Evolutionary conservation across 768 basidiomycete species (phyloP).

Genomic region (Mycena venus): DNA sequence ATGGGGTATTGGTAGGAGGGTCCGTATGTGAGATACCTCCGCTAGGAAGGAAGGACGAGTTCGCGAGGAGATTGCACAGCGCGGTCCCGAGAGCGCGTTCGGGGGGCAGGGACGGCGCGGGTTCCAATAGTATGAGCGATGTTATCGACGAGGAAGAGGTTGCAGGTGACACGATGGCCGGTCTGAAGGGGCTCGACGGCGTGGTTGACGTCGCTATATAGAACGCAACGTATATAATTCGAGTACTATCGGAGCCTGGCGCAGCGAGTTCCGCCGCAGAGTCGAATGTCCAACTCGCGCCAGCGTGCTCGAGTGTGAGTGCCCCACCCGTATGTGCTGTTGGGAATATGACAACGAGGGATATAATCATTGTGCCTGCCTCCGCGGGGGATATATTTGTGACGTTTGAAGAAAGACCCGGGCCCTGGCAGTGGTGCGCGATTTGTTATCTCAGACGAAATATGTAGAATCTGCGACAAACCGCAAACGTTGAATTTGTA

Average conservation of each 20-base stretch:
- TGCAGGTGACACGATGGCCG: no score
- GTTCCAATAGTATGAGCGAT: no score
- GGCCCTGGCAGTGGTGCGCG: neutral
- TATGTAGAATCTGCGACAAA: slow-evolving; percentile 21
- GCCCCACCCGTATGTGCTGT: neutral
- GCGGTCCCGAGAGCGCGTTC: no score
- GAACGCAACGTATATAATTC: neutral
- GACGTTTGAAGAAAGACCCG: neutral
- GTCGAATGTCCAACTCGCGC: neutral
- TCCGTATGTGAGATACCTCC: no score
- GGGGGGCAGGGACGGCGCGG: no score
- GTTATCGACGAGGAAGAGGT: no score
- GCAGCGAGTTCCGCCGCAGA: neutral
- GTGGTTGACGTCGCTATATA: neutral
- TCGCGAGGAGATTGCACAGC: no score
- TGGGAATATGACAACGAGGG: neutral
- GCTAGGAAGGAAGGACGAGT: no score
- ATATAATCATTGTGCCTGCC: neutral
- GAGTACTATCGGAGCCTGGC: neutral
- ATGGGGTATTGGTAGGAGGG: no score
- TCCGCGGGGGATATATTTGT: neutral
- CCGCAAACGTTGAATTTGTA: slow-evolving; percentile 57
- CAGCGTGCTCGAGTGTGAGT: neutral
- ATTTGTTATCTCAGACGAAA: neutral
- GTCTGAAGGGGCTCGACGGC: slow-evolving; percentile 46